Evolutionary conservation across 148 eudicot genomes (phyloP).

Genomic region (Cornus controversa): DNA sequence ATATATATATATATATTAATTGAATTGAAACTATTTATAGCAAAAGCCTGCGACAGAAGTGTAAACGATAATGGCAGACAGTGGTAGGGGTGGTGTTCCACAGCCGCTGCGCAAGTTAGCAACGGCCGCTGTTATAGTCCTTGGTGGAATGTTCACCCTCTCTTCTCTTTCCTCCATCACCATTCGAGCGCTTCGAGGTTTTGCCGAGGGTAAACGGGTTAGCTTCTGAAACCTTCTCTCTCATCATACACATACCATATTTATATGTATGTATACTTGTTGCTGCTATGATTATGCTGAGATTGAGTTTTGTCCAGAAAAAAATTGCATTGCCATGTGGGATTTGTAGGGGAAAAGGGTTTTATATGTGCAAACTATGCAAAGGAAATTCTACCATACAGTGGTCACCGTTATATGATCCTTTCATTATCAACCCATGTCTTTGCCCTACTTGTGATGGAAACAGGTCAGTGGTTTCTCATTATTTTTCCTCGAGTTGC

Average conservation of each 20-base stretch:
- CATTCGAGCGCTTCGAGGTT: slow-evolving; percentile 26
- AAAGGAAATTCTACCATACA: slow-evolving; percentile 55
- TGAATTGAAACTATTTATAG: too few species aligned
- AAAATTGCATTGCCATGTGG: slow-evolving; percentile 41
- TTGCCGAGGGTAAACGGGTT: slow-evolving; percentile 36
- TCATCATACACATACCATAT: background rate
- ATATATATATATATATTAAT: too few species aligned
- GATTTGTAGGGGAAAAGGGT: slow-evolving; percentile 59
- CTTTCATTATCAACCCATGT: slow-evolving; percentile 43
- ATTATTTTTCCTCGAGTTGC: too few species aligned
- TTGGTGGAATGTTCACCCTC: slow-evolving; percentile 36
- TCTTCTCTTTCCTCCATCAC: slow-evolving; percentile 34
- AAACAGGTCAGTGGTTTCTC: slow-evolving; percentile 21
- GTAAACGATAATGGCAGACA: background rate
- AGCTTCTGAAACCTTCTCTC: background rate
- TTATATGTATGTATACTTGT: background rate
- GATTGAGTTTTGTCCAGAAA: slow-evolving; percentile 26
- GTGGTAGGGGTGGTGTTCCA: background rate
- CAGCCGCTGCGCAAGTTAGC: slow-evolving; percentile 26
- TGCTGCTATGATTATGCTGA: background rate
- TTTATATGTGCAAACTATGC: slow-evolving; percentile 65
- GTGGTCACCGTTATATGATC: slow-evolving; percentile 89
- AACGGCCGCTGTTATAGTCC: slow-evolving; percentile 25
- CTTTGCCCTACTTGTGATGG: slow-evolving; percentile 59
- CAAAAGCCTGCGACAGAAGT: background rate